Conservation (phyloP, 2,329 filamentous ascomycete species). For the Exophiala bonariae region DNA sequence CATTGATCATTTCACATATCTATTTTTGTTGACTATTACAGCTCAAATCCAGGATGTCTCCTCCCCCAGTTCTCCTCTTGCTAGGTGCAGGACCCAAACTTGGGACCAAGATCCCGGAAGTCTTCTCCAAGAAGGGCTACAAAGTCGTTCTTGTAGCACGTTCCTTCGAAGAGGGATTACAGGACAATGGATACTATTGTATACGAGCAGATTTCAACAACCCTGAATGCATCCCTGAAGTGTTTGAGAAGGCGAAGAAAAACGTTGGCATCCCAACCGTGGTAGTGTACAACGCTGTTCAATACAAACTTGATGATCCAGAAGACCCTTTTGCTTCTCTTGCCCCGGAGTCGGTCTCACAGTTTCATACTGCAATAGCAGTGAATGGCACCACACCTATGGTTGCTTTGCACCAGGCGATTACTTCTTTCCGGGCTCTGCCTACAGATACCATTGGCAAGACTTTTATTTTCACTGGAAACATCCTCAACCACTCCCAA, state of each 20-base stretch:
- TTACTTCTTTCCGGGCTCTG: background rate
- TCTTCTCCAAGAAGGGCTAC: background rate
- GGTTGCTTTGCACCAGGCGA: background rate
- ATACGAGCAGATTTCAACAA: background rate
- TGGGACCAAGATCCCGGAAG: background rate
- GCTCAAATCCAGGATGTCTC: no score
- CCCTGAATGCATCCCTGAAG: background rate
- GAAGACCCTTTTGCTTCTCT: conserved; percentile 1
- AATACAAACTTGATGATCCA: background rate
- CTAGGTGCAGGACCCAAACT: background rate
- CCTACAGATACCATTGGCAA: background rate
- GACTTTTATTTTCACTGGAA: conserved; percentile 1
- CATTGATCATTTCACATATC: no score
- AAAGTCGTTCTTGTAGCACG: background rate
- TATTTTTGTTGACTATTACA: no score
- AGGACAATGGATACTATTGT: background rate
- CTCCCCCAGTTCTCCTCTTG: background rate
- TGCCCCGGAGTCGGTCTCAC: background rate
- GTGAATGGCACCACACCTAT: conserved; percentile 1
- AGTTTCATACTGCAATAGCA: background rate
- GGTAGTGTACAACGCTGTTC: conserved; percentile 2
- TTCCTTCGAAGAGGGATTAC: background rate
- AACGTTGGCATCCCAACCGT: background rate
- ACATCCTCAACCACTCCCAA: background rate
- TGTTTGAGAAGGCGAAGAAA: background rate